A percentile compares a stretch with the other conserved stretches of the same genome.
Evolutionary conservation across 805 yeast species (phyloP).

Genomic region (Hanseniaspora clermontiae): DNA sequence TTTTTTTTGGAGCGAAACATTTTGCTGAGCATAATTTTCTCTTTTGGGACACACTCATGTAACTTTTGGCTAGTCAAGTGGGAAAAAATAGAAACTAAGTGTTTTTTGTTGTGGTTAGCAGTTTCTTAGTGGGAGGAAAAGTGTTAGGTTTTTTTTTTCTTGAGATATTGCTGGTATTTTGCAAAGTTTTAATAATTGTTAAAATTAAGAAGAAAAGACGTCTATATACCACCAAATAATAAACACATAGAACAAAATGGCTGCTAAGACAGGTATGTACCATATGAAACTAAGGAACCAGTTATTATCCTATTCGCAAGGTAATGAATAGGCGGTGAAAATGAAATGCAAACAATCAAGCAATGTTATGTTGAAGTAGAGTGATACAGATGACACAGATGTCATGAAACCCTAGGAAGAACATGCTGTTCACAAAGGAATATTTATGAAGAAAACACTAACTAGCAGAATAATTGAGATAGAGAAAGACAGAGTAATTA

Average conservation of each 20-base stretch:
- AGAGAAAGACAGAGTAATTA: too few relatives aligned
- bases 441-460: too few relatives aligned
- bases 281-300: neutral
- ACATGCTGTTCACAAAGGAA: too few relatives aligned
- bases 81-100: too few relatives aligned
- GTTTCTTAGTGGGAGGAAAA: neutral
- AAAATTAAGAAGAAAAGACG: neutral
- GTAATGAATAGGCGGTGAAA: neutral
- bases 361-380: neutral
- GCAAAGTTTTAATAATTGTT: neutral
- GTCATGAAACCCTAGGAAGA: neutral
- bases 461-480: too few relatives aligned
- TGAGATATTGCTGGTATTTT: neutral
- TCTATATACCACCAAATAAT: slow-evolving; percentile 9
- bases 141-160: neutral
- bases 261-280: slow-evolving; percentile 44
- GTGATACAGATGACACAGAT: neutral
- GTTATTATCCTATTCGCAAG: neutral
- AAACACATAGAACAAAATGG: slow-evolving; percentile 30
- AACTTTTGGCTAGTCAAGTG: too few relatives aligned
- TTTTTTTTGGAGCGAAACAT: too few relatives aligned
- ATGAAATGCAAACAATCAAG: neutral
- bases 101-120: too few relatives aligned
- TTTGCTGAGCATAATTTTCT: too few relatives aligned
- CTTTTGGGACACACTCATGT: too few relatives aligned